Percentiles rank a stretch among this genome's conserved stretches.
Conservation (phyloP, 768 basidiomycete species). For the Termitomyces sp. region DNA sequence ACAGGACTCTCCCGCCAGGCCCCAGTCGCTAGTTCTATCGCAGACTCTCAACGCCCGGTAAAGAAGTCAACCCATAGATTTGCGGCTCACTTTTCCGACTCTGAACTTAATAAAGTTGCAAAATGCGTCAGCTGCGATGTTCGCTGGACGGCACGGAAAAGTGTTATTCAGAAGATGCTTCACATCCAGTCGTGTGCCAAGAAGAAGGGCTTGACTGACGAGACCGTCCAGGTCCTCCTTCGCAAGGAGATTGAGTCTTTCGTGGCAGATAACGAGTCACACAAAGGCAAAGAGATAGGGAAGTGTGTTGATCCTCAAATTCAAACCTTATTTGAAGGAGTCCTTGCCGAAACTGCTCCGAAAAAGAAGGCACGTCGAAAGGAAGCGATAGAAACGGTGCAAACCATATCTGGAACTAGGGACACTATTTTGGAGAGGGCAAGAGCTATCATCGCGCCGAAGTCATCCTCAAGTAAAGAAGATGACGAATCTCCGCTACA, state of each 20-base stretch:
- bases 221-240: slow-evolving; percentile 51
- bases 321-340: slow-evolving; percentile 47
- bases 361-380: slow-evolving; percentile 39
- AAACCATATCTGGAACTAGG: slow-evolving; percentile 42
- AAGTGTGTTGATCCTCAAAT: slow-evolving; percentile 21
- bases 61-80: slow-evolving; percentile 17
- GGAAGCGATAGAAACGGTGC: slow-evolving; percentile 36
- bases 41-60: slow-evolving; percentile 7
- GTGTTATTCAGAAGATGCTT: slow-evolving; percentile 50
- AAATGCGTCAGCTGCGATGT: slow-evolving; percentile 63
- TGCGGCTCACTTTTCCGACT: slow-evolving; percentile 34
- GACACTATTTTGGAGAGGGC: slow-evolving; percentile 33
- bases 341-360: slow-evolving; percentile 40
- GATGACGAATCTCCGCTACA: slow-evolving; percentile 5
- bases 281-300: slow-evolving; percentile 18
- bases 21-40: slow-evolving; percentile 5
- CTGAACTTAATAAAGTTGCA: slow-evolving; percentile 40
- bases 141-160: slow-evolving; percentile 69
- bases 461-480: slow-evolving; percentile 5
- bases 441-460: slow-evolving; percentile 22
- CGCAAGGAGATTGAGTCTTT: slow-evolving; percentile 35
- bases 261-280: slow-evolving; percentile 11
- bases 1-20: slow-evolving; percentile 9
- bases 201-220: slow-evolving; percentile 47
- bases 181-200: slow-evolving; percentile 69